Percentiles rank a stretch among this genome's conserved stretches.
Conservation (phyloP, 1,284 basidiomycete genomes). For the Ustilago vetiveriae region DNA sequence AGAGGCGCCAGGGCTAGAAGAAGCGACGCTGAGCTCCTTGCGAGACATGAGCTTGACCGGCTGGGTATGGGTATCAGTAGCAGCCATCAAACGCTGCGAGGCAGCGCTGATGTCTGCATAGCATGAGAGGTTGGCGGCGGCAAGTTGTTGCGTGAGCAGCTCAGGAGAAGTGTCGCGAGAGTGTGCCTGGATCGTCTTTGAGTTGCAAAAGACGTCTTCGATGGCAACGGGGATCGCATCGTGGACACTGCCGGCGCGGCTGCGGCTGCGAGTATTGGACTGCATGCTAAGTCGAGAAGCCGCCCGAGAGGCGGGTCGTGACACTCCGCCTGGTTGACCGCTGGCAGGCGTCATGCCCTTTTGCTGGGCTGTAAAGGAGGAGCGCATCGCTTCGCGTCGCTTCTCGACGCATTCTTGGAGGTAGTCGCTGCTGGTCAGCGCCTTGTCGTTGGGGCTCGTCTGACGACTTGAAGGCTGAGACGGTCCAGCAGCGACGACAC, state of each 20-base stretch:
- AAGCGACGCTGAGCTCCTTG: conserved; percentile 11
- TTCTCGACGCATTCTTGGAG: conserved; percentile 49
- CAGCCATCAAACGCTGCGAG: conserved; percentile 38
- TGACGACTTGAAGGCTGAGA: conserved; percentile 24
- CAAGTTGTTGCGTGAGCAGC: conserved; percentile 28
- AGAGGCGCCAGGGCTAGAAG: conserved; percentile 28
- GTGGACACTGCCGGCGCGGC: conserved; percentile 58
- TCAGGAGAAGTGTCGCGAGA: conserved; percentile 40
- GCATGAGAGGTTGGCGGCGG: conserved; percentile 7
- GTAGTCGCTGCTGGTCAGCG: conserved; percentile 27
- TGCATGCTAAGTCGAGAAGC: conserved; percentile 48
- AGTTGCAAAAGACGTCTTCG: conserved; percentile 59
- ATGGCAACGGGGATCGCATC: conserved; percentile 56
- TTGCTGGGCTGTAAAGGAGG: conserved; percentile 51
- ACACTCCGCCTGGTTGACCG: conserved; percentile 6
- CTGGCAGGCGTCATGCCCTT: conserved; percentile 35
- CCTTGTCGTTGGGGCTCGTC: conserved; percentile 31
- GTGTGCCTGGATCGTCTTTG: conserved; percentile 32
- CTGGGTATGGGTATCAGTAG: conserved; percentile 13
- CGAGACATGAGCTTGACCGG: conserved; percentile 23
- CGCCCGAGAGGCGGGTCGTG: conserved; percentile 36
- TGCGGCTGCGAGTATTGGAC: conserved; percentile 42
- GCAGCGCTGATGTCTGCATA: conserved; percentile 23
- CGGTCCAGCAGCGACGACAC: conserved; percentile 31
- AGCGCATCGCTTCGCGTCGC: conserved; percentile 49